These are phyloP conservation scores for Phytopythium aichiense DNA, from an alignment of 352 stramenopile species.

Conservation along the genomic window DNA sequence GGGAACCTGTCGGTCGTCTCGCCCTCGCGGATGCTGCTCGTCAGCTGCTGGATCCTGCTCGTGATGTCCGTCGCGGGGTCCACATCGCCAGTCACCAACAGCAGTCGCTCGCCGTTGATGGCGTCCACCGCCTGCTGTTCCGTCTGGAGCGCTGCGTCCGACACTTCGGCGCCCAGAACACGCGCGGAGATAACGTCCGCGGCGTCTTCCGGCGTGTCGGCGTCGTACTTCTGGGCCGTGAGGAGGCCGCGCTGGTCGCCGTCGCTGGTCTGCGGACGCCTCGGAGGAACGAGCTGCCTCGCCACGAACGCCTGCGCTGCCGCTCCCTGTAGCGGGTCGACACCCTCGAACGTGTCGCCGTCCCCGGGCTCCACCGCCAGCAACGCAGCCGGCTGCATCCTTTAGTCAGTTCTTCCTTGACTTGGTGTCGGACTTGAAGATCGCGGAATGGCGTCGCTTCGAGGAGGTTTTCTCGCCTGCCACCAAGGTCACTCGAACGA, in stretches of 20 bases:
- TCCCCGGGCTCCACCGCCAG: constrained; percentile 2
- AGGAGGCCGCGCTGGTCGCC: neutral
- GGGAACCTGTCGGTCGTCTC: neutral
- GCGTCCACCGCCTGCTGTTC: neutral
- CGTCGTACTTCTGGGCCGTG: neutral
- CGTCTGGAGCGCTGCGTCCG: neutral
- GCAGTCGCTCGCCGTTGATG: neutral
- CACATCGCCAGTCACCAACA: neutral
- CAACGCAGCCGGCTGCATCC: neutral
- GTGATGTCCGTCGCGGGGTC: neutral
- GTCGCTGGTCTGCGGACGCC: neutral
- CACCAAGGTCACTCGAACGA: neutral
- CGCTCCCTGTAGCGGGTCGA: neutral
- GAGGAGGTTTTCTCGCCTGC: neutral
- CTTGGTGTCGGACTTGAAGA: neutral
- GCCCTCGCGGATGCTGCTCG: constrained; percentile 2
- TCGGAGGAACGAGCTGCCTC: neutral
- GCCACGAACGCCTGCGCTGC: constrained; percentile 5
- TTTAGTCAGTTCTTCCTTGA: neutral
- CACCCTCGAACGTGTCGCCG: neutral
- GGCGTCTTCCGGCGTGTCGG: neutral
- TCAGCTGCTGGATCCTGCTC: neutral
- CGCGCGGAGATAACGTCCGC: neutral
- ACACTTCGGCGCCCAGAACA: neutral
- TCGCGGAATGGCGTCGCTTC: neutral